Conservation (phyloP, 2,329 filamentous ascomycete species). For the Fusarium tjaetaba region DNA sequence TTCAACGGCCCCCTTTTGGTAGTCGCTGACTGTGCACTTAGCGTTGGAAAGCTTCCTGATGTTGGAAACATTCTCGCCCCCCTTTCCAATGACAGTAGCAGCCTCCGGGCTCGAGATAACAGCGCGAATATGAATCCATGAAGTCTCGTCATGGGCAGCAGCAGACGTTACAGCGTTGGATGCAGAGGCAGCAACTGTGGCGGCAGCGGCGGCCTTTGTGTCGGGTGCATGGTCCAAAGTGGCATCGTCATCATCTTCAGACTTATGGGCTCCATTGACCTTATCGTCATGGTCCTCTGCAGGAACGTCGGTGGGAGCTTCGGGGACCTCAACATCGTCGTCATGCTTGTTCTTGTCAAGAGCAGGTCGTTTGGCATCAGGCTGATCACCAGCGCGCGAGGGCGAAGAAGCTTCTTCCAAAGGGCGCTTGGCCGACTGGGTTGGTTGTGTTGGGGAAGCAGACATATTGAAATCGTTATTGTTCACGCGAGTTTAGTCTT, state of each 20-base stretch:
- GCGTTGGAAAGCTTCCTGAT: conserved; percentile 95
- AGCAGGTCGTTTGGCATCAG: conserved; percentile 95
- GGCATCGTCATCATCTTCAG: conserved; percentile 42
- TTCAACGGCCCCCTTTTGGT: conserved; percentile 95
- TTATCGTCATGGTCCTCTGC: conserved; percentile 59
- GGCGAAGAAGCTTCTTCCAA: conserved; percentile 97
- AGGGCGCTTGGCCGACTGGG: conserved; percentile 86
- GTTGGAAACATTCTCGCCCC: conserved; percentile 97
- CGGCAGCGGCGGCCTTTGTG: conserved; percentile 51
- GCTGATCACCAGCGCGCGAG: conserved; percentile 88
- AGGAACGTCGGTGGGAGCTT: conserved; percentile 48
- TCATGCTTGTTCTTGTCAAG: conserved; percentile 88
- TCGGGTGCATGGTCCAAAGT: conserved; percentile 50
- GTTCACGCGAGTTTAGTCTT: conserved; percentile 39
- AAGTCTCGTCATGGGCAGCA: conserved; percentile 83
- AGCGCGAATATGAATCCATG: conserved; percentile 96
- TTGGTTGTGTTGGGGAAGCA: conserved; percentile 72
- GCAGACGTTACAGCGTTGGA: conserved; percentile 55
- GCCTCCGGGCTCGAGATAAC: conserved; percentile 98
- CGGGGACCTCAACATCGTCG: conserved; percentile 60
- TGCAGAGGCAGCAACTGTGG: conserved; percentile 51
- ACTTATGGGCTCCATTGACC: conserved; percentile 59
- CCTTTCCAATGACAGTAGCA: conserved; percentile 97
- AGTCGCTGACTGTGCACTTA: conserved; percentile 99
- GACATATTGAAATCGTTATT: conserved; percentile 67